Percentiles rank a stretch among this genome's conserved stretches.
Conservation (phyloP, 768 basidiomycete species). For the Cyclocybe aegerita region DNA sequence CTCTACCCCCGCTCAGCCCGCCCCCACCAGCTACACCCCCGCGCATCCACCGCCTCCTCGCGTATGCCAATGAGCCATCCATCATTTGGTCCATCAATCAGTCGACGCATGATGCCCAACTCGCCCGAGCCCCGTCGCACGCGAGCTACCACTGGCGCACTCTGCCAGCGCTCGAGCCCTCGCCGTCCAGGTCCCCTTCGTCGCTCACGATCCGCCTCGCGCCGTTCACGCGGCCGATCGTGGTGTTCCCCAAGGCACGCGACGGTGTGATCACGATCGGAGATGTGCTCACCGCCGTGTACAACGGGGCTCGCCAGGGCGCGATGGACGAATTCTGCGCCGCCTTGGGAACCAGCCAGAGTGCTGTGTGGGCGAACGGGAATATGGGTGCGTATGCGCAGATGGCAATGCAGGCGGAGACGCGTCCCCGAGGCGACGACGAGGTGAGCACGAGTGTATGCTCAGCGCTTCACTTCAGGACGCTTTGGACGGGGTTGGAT, state of each 20-base stretch:
- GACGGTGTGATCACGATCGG: slow-evolving; percentile 14
- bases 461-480: slow-evolving; percentile 7
- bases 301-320: slow-evolving; percentile 8
- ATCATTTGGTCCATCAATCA: slow-evolving; percentile 7
- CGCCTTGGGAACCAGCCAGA: slow-evolving; percentile 2
- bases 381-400: background rate
- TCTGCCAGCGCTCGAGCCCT: slow-evolving; percentile 10
- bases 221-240: slow-evolving; percentile 13
- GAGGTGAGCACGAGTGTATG: slow-evolving; percentile 8
- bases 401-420: background rate
- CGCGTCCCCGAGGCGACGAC: slow-evolving; percentile 6
- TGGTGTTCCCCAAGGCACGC: slow-evolving; percentile 9
- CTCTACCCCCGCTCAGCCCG: slow-evolving; percentile 11
- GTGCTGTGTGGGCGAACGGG: background rate
- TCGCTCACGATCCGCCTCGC: slow-evolving; percentile 13
- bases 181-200: background rate
- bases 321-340: slow-evolving; percentile 9
- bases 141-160: slow-evolving; percentile 16
- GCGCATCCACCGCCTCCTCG: slow-evolving; percentile 11
- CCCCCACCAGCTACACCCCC: background rate
- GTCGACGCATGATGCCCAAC: slow-evolving; percentile 2
- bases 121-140: slow-evolving; percentile 1
- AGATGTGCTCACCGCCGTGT: slow-evolving; percentile 16
- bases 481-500: slow-evolving; percentile 15
- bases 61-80: background rate